These are phyloP conservation scores for Taiozyma sp. DNA, from an alignment of 1,139 yeast species.

Conservation along the genomic window DNA sequence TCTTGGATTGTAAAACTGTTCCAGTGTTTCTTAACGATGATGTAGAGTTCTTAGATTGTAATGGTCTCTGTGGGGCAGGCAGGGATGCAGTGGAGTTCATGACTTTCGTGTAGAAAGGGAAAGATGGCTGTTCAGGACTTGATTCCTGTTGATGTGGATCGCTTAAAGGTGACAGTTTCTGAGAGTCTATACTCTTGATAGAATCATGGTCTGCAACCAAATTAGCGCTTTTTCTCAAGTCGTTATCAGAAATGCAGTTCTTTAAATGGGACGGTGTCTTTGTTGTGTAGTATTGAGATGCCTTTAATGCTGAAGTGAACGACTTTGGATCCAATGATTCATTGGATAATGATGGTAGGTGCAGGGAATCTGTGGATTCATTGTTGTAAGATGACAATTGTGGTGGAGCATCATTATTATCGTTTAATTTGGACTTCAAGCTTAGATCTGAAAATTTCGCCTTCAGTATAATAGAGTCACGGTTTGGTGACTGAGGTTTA, in stretches of 20 bases:
- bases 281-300: not conserved
- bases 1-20: not conserved
- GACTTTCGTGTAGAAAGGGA: not conserved
- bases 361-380: not conserved
- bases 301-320: not conserved
- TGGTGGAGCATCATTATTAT: not conserved
- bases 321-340: not conserved
- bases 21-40: not conserved
- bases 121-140: not conserved
- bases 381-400: not conserved
- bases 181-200: not conserved
- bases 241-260: not conserved
- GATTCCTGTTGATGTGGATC: not conserved
- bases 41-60: not conserved
- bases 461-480: not conserved
- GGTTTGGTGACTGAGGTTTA: conserved; percentile 7
- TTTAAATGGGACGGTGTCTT: not conserved
- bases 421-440: not conserved
- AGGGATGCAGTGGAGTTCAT: not conserved
- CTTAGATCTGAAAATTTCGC: not conserved
- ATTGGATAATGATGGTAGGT: not conserved
- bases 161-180: not conserved
- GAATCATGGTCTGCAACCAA: not conserved
- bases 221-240: not conserved
- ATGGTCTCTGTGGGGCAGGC: not conserved